Conservation (phyloP, 164 flowering plant genomes). For the Taxillus chinensis region DNA sequence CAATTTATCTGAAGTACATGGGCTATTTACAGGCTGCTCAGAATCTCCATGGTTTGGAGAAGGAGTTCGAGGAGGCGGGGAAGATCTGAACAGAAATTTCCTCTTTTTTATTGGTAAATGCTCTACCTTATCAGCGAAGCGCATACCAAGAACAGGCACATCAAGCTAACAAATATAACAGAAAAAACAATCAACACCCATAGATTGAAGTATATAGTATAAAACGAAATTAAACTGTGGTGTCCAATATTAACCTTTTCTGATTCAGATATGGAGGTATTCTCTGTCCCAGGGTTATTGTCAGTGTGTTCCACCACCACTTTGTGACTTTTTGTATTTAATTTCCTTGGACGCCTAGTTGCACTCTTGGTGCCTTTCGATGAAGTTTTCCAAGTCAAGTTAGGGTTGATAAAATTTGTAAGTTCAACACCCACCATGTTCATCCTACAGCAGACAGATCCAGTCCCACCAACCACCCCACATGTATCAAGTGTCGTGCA, state of each 20-base stretch:
- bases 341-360: slow-evolving; percentile 28
- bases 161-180: neutral
- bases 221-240: neutral
- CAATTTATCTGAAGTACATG: slow-evolving; percentile 3
- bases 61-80: neutral
- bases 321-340: slow-evolving; percentile 7
- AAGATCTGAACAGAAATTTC: neutral
- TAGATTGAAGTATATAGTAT: neutral
- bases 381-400: slow-evolving; percentile 35
- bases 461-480: slow-evolving; percentile 28
- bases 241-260: neutral
- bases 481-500: slow-evolving; percentile 11
- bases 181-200: neutral
- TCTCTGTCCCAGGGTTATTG: neutral
- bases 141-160: neutral
- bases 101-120: slow-evolving; percentile 1
- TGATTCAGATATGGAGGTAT: neutral
- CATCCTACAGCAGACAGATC: slow-evolving; percentile 20
- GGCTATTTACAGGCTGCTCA: slow-evolving; percentile 1
- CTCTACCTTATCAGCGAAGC: neutral
- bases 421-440: slow-evolving; percentile 28
- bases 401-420: slow-evolving; percentile 23
- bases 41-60: slow-evolving; percentile 7
- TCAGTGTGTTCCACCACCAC: neutral
- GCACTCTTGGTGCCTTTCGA: slow-evolving; percentile 27